Evolutionary conservation across 257 asterid genomes (phyloP), one percentile per base, ranked within the genome.

Genomic region (Mitragyna speciosa): DNA sequence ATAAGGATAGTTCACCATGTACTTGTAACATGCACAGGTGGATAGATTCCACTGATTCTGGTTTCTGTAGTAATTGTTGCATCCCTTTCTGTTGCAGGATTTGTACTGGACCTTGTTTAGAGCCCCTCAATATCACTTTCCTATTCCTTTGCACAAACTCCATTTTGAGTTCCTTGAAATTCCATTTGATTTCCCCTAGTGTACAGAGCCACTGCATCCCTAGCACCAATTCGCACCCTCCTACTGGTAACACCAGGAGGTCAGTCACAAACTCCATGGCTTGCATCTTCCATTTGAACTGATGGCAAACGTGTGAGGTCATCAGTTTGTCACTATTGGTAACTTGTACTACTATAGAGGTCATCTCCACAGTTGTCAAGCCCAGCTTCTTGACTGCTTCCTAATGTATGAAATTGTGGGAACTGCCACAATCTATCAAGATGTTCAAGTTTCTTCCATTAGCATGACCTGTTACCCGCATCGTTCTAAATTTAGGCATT

Each of bases 311-410:
- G 0, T 24, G 14, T 0, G 12, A 6, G 14, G 67, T 61, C 0
- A 1, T 7, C 5, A 61, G 33, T n/a, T 61, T 61, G 2, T 61
- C 9, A 1, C 67, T 16, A 61, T 61, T 12, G 0, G 33, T 16
- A 6, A 24, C 33, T 1, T 7, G 2, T 0, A 61, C 33, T 1
- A 7, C 0, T 9, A n/a, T 0, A 2, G 67, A 3, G 0, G 2
- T 24, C 0, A 61, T 4, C 7, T 7, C 12, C 15, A 4, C 0
- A 4, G 3, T n/a, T 7, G 0, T 24, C 2, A 24, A 7, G 0
- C 67, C 67, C 33, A 61, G 4, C 15, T 2, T 24, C 16, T 61
- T 1, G 0, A 61, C 15, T 0, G 7, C 33, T n/a, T 0, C 24
- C 4, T 14, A 16, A n/a, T 61, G 67, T 9, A 61, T 26, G 33